phyloP scores from a whole-genome alignment of 768 basidiomycete genomes.

The Pilatotrama ljubarskyi region DNA sequence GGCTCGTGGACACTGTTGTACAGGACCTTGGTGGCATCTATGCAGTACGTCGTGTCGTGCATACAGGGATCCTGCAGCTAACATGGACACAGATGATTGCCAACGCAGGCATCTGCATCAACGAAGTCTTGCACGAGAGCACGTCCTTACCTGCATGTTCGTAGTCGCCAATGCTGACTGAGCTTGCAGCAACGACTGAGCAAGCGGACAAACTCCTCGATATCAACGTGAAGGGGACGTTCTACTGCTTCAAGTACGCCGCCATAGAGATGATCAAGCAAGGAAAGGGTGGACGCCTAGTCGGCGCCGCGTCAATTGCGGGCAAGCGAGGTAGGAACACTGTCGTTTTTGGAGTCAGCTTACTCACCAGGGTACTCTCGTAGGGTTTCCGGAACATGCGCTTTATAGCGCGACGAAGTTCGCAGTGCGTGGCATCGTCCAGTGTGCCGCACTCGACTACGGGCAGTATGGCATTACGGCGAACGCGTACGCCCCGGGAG shows the following conservation, averaged over 20 bases:
- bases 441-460: conserved; percentile 27
- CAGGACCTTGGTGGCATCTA: conserved; percentile 47
- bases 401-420: conserved; percentile 31
- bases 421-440: conserved; percentile 29
- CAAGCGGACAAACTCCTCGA: conserved; percentile 30
- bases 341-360: fast-evolving
- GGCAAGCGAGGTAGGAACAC: conserved; percentile 13
- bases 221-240: conserved; percentile 36
- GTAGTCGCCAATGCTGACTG: not conserved
- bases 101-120: conserved; percentile 23
- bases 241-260: conserved; percentile 44
- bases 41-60: conserved; percentile 37
- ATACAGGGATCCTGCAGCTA: not conserved
- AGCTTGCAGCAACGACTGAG: conserved; percentile 14
- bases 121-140: conserved; percentile 9
- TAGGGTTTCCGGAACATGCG: conserved; percentile 14
- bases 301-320: conserved; percentile 31
- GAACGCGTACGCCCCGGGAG: conserved; percentile 32
- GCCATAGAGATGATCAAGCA: conserved; percentile 41
- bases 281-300: conserved; percentile 40
- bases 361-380: not conserved
- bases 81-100: conserved; percentile 23
- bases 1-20: conserved; percentile 35
- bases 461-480: conserved; percentile 27
- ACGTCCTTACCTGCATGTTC: not conserved